A percentile compares a stretch with the other conserved stretches of the same genome.
Evolutionary conservation across 2,329 filamentous ascomycete genomes (phyloP).

Genomic region (Thelonectria blattea): DNA sequence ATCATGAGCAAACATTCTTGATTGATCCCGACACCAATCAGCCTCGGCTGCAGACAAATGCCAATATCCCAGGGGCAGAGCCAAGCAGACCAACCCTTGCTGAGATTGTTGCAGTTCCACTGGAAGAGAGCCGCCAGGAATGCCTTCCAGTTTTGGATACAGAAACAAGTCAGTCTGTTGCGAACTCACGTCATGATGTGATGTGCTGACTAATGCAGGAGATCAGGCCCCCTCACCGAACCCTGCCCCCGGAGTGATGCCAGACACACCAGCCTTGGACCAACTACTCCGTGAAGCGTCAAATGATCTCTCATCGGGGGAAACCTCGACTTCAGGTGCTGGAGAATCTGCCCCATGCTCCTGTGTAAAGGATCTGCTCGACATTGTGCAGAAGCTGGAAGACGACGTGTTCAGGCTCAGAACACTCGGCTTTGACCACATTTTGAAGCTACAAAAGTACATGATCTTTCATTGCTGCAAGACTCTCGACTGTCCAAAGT

Average conservation of each 20-base stretch:
- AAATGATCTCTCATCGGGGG: background rate
- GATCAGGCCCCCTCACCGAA: background rate
- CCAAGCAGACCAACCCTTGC: too few relatives aligned
- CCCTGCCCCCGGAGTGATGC: background rate
- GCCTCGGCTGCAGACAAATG: too few relatives aligned
- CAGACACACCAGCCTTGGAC: background rate
- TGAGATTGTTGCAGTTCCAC: too few relatives aligned
- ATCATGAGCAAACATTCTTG: too few relatives aligned
- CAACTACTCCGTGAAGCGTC: too few relatives aligned
- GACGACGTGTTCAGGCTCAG: conserved; percentile 39
- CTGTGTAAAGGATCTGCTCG: conserved; percentile 33
- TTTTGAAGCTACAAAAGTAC: conserved; percentile 41
- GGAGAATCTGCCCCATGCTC: conserved; percentile 18
- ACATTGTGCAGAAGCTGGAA: conserved; percentile 39
- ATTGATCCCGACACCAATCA: too few relatives aligned
- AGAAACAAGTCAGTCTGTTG: background rate
- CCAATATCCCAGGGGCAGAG: too few relatives aligned
- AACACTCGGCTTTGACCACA: conserved; percentile 36
- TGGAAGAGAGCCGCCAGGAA: background rate
- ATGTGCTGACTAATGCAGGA: background rate
- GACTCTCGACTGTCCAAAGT: conserved; percentile 34
- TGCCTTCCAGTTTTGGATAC: background rate
- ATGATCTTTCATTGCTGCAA: conserved; percentile 39
- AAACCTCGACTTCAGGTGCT: background rate
- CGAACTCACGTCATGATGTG: background rate